Base-by-base conservation (phyloP, 495 filamentous ascomycete genomes). In the Xylaria telfairii region DNA sequence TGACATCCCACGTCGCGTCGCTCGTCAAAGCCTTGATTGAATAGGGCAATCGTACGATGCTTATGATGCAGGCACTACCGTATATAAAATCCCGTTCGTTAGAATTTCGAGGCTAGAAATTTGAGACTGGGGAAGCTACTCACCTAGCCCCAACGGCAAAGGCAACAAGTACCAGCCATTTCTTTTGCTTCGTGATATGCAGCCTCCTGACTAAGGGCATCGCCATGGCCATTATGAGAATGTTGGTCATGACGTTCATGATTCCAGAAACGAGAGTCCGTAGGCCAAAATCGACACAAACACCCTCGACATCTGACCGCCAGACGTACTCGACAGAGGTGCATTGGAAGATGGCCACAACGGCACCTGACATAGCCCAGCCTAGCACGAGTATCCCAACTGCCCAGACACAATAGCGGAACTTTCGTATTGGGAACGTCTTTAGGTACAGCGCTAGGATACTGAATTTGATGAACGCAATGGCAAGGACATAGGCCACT, bases 271-370 rank as follows among this genome's bases (percentile, higher is more conserved):
- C 32, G n/a, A 72, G 72, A 12, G 66, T 60, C 4, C n/a, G 51
- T 0, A 74, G 8, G 13, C 51, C 59, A 15, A 69, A 69, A 19
- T 72, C 53, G 8, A 74, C 12, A n/a, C 72, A 72, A n/a, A 47
- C 64, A 0, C 57, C 68, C 19, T 41, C 28, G 10, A 24, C 19
- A 30, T 41, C 51, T 1, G 24, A 15, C 24, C 65, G 42, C 72
- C 72, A 74, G 46, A 67, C 64, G n/a, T 70, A 67, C 13, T 42
- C 59, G 24, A 74, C 63, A 15, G 69, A 69, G 6, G 21, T 72
- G 26, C 72, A 74, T 53, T 69, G 65, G 32, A 73, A 70, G n/a
- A 73, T 44, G 56, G 68, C 61, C 28, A 71, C 64, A 13, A 73
- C 44, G 9, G 64, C 24, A 53, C 62, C 54, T 1, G 72, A 63